A percentile compares a stretch with the other conserved stretches of the same genome.
Conservation (phyloP, 2,329 filamentous ascomycete genomes). For the Venturia asperata region DNA sequence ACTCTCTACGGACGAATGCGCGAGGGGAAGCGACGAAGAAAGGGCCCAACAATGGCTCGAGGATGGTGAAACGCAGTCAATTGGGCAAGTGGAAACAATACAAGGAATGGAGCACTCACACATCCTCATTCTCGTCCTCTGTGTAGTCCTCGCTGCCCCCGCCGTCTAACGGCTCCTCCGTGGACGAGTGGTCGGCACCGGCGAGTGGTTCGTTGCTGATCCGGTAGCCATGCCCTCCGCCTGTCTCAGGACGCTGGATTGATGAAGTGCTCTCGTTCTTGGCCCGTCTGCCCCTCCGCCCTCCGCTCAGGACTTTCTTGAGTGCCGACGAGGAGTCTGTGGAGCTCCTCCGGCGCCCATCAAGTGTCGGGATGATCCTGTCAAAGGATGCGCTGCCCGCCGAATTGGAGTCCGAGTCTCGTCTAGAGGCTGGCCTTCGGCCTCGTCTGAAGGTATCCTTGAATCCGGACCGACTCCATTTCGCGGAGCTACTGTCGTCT, state of each 20-base stretch:
- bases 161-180: background rate
- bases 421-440: background rate
- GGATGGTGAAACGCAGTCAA: background rate
- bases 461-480: slow-evolving; percentile 15
- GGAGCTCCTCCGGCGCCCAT: slow-evolving; percentile 13
- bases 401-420: slow-evolving; percentile 15
- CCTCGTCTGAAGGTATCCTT: slow-evolving; percentile 17
- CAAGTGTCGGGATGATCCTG: slow-evolving; percentile 4
- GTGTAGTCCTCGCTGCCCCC: slow-evolving; percentile 10
- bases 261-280: slow-evolving; percentile 1
- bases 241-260: slow-evolving; percentile 1
- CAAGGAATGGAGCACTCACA: background rate
- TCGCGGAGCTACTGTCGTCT: background rate
- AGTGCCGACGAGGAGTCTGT: slow-evolving; percentile 9
- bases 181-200: background rate
- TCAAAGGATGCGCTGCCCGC: slow-evolving; percentile 2
- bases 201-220: background rate
- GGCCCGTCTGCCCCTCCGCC: background rate
- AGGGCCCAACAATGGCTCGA: background rate
- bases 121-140: slow-evolving; percentile 5
- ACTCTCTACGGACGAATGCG: background rate
- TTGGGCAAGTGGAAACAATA: background rate
- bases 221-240: background rate
- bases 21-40: background rate
- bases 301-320: background rate